Percentiles rank a stretch among this genome's conserved stretches.
phyloP scores from a whole-genome alignment of 2,329 filamentous ascomycete species.

The Verticillium zaregamsianum region DNA sequence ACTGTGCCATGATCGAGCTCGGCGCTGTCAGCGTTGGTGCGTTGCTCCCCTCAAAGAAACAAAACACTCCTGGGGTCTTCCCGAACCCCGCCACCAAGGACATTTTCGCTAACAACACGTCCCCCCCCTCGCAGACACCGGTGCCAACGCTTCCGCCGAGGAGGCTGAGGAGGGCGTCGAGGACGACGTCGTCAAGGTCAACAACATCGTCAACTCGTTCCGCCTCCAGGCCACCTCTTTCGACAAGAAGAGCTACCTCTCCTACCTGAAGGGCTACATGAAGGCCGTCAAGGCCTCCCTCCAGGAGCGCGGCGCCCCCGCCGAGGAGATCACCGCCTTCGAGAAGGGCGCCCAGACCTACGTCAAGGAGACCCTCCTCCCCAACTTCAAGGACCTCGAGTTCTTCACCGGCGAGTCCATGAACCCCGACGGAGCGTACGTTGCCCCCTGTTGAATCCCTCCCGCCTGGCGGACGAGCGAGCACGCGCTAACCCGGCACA shows the following conservation, averaged over 20 bases:
- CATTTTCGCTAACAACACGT: background rate
- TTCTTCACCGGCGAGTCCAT: constrained; percentile 90
- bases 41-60: constrained; percentile 25
- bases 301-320: constrained; percentile 49
- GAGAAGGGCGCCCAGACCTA: constrained; percentile 69
- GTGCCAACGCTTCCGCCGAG: constrained; percentile 96
- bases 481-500: constrained; percentile 24
- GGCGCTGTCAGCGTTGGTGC: constrained; percentile 69
- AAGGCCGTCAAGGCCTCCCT: constrained; percentile 77
- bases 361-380: constrained; percentile 76
- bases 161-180: constrained; percentile 74
- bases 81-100: background rate
- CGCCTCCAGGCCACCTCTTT: constrained; percentile 73
- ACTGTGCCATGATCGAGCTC: constrained; percentile 86
- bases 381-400: constrained; percentile 94
- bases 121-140: constrained; percentile 57
- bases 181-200: constrained; percentile 68
- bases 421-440: constrained; percentile 88
- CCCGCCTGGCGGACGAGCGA: background rate
- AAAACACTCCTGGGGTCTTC: background rate
- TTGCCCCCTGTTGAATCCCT: background rate
- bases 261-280: constrained; percentile 89
- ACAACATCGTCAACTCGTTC: constrained; percentile 93
- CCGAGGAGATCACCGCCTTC: constrained; percentile 71
- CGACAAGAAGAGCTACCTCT: constrained; percentile 83